Percentiles rank a stretch among this genome's conserved stretches.
Conservation (phyloP, 768 basidiomycete genomes). For the Mycena filopes region DNA sequence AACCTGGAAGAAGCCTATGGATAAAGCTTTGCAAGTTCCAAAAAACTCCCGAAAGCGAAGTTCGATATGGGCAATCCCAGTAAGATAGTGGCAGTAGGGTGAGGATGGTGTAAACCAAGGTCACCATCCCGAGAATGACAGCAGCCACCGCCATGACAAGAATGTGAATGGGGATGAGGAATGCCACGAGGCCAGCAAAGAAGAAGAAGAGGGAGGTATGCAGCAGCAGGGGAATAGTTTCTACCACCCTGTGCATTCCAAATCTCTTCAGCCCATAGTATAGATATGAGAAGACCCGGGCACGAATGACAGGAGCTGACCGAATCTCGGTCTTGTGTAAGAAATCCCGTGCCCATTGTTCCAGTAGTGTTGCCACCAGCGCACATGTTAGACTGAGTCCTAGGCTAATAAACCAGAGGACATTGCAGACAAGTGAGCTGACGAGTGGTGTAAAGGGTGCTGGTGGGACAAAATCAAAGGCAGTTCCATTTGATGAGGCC, state of each 20-base stretch:
- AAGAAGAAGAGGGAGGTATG: neutral
- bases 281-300: neutral
- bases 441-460: neutral
- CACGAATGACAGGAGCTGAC: neutral
- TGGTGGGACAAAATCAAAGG: neutral
- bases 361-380: neutral
- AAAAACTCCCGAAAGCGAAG: neutral
- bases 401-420: neutral
- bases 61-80: neutral
- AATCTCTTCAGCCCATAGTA: neutral
- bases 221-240: neutral
- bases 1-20: neutral
- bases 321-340: neutral
- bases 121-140: neutral
- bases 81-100: neutral
- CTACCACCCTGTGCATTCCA: neutral
- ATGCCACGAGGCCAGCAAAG: neutral
- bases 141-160: neutral
- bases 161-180: neutral
- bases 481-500: neutral
- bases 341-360: constrained; percentile 3
- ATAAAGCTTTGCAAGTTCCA: neutral
- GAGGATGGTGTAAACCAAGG: neutral
- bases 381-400: constrained; percentile 2
- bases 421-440: neutral